Evolutionary conservation across 768 basidiomycete genomes (phyloP).

Genomic region (Austroboletus eburneus): DNA sequence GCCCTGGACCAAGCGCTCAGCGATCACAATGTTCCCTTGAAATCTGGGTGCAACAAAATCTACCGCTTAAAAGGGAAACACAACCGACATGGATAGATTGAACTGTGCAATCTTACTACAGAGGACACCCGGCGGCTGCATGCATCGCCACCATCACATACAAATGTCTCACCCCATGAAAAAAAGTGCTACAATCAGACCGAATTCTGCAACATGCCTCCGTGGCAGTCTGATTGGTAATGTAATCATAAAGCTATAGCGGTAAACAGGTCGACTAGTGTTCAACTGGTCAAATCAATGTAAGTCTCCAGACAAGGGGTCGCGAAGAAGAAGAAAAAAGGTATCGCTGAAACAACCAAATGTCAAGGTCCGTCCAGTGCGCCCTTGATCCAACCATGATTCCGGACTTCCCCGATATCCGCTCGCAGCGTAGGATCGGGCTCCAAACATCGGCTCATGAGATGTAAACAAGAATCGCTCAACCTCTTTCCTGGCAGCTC

Average conservation of each 20-base stretch:
- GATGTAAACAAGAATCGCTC: constrained; percentile 49
- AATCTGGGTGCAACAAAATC: too few species aligned
- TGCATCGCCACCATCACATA: too few species aligned
- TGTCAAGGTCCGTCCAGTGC: constrained; percentile 20
- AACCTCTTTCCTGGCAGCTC: constrained; percentile 36
- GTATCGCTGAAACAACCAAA: constrained; percentile 6
- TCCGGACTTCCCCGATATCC: constrained; percentile 74
- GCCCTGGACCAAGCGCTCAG: too few species aligned
- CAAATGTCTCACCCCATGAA: too few species aligned
- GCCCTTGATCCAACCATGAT: constrained; percentile 74
- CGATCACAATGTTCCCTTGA: too few species aligned
- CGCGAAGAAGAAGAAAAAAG: not conserved
- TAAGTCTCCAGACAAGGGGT: constrained; percentile 3
- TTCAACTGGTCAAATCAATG: constrained; percentile 9
- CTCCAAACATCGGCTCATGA: constrained; percentile 77
- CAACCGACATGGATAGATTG: too few species aligned
- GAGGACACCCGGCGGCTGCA: too few species aligned
- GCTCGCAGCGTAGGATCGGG: constrained; percentile 78
- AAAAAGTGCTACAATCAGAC: too few species aligned
- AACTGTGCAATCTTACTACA: too few species aligned
- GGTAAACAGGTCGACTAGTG: constrained; percentile 15
- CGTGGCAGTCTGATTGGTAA: not conserved
- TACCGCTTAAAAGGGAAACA: too few species aligned
- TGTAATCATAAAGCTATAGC: not conserved
- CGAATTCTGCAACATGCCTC: too few species aligned